phyloP scores from a whole-genome alignment of 129 eudicot species.

The Pittosporum tobira region DNA sequence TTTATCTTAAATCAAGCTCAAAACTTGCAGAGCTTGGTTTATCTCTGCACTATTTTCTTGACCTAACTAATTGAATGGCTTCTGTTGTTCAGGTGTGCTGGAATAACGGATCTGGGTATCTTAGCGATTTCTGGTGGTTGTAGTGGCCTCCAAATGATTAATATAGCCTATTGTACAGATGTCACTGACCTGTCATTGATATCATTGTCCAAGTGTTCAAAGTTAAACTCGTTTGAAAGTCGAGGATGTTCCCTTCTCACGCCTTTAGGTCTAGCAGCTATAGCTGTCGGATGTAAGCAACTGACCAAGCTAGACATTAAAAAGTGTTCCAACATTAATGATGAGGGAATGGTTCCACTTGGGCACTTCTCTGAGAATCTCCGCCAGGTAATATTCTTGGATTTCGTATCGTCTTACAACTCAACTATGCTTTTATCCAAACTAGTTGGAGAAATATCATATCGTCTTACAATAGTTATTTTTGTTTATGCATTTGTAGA shows the following conservation, averaged over 20 bases:
- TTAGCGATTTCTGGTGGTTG: conserved; percentile 72
- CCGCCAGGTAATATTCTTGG: conserved; percentile 86
- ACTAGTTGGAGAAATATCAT: not conserved
- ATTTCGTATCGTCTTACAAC: no score
- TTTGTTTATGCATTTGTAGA: conserved; percentile 29
- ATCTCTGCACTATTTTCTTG: conserved; percentile 28
- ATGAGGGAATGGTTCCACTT: conserved; percentile 72
- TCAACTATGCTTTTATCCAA: no score
- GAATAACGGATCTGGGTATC: conserved; percentile 61
- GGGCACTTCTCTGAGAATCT: conserved; percentile 86
- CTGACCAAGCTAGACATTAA: conserved; percentile 72
- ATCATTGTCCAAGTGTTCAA: conserved; percentile 66
- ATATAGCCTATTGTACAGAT: conserved; percentile 59
- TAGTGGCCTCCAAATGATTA: conserved; percentile 58
- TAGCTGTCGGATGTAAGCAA: conserved; percentile 78
- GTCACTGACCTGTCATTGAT: conserved; percentile 63
- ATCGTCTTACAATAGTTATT: conserved; percentile 5
- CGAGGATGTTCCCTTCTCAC: conserved; percentile 89
- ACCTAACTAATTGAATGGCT: conserved; percentile 10
- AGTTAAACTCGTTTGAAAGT: conserved; percentile 72
- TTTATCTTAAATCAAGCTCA: no score
- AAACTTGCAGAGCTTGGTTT: conserved; percentile 82
- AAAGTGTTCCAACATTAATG: conserved; percentile 64
- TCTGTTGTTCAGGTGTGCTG: conserved; percentile 57
- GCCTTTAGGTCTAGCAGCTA: conserved; percentile 68